Percentiles rank a stretch among this genome's conserved stretches.
phyloP scores from a whole-genome alignment of 768 basidiomycete genomes.

The Lactifluus volemus region DNA sequence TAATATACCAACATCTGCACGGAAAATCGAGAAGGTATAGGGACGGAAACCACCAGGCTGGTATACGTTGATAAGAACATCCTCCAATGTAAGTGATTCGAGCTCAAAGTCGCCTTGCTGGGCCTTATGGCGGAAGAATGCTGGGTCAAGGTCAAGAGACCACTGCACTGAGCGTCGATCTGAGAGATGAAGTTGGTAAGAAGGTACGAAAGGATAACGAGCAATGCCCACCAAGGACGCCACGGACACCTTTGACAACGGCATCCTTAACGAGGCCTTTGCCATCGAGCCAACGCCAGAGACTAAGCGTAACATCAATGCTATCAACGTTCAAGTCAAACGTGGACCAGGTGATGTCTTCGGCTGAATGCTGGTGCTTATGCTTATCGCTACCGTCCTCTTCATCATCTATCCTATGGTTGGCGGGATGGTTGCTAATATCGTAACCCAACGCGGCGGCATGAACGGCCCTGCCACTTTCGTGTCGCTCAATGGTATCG shows the following conservation, averaged over 20 bases:
- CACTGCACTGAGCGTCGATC: conserved; percentile 83
- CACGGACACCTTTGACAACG: conserved; percentile 88
- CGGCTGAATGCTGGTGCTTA: conserved; percentile 29
- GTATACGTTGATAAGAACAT: conserved; percentile 88
- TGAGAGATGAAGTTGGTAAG: conserved; percentile 25
- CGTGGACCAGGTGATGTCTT: conserved; percentile 73
- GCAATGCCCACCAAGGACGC: conserved; percentile 62
- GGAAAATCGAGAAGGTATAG: conserved; percentile 87
- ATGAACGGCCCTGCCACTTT: conserved; percentile 33
- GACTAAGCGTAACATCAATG: conserved; percentile 88
- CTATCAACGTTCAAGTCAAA: conserved; percentile 93
- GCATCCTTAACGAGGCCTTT: conserved; percentile 90
- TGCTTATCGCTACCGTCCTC: conserved; percentile 25
- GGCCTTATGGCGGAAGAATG: conserved; percentile 64
- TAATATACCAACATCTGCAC: conserved; percentile 74
- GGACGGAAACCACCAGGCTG: conserved; percentile 92
- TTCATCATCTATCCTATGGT: conserved; percentile 59
- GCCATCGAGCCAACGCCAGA: conserved; percentile 91
- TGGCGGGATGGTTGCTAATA: conserved; percentile 66
- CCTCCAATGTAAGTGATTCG: conserved; percentile 82
- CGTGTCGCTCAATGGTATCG: not conserved
- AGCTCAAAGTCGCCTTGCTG: conserved; percentile 86
- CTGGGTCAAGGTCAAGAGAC: conserved; percentile 78
- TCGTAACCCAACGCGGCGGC: conserved; percentile 61
- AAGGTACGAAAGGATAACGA: not conserved